These are phyloP conservation scores for Cudoniella acicularis DNA, from an alignment of 495 filamentous ascomycete genomes.

Conservation along the genomic window DNA sequence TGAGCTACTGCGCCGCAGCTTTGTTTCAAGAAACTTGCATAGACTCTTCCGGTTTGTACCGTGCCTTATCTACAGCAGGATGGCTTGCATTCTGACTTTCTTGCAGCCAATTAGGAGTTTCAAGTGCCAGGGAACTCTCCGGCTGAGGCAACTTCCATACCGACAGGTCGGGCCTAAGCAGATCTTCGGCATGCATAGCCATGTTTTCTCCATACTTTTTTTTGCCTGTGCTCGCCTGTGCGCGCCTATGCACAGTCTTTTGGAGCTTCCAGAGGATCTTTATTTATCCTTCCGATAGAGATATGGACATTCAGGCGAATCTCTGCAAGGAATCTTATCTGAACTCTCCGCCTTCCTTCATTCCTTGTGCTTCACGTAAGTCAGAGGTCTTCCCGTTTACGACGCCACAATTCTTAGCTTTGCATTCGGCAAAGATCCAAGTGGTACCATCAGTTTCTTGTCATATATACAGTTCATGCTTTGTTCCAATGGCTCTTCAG, in stretches of 20 bases:
- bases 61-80: conserved; percentile 9
- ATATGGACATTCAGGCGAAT: conserved; percentile 5
- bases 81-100: too few relatives aligned
- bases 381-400: conserved; percentile 12
- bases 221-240: neutral
- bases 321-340: conserved; percentile 7
- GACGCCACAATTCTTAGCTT: conserved; percentile 7
- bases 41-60: conserved; percentile 2
- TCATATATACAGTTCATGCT: conserved; percentile 19
- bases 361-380: conserved; percentile 14
- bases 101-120: conserved; percentile 9
- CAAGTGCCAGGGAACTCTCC: neutral
- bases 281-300: conserved; percentile 1
- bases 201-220: neutral
- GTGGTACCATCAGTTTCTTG: conserved; percentile 5
- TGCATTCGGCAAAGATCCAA: neutral
- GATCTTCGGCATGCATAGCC: conserved; percentile 8
- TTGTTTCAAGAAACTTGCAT: conserved; percentile 17
- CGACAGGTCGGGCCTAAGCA: neutral
- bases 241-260: neutral
- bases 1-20: conserved; percentile 13
- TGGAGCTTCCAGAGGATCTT: neutral
- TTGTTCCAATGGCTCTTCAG: conserved; percentile 15
- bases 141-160: conserved; percentile 1
- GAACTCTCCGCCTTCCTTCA: conserved; percentile 5